Evolutionary conservation across 768 basidiomycete genomes (phyloP), one percentile per base, ranked within the genome.

Genomic region (Mycena maculata): DNA sequence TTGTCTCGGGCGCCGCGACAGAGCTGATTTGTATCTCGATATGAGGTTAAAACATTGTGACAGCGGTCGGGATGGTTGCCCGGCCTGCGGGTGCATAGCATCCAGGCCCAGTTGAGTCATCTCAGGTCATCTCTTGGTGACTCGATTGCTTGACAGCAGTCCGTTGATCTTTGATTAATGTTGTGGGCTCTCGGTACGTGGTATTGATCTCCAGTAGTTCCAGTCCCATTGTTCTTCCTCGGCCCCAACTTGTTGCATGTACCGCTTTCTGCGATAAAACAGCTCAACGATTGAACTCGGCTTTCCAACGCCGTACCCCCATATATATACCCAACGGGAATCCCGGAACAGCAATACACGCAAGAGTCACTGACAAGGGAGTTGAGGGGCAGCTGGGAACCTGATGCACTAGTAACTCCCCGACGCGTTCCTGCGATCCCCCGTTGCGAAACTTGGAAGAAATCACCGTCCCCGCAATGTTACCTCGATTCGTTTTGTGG

Each of bases 371-470:
- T 27, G n/a, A n/a, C 45, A 56, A 47, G n/a, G 38, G 31, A 52
- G 13, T 52, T 12, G n/a, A 44, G 67, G 67, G 36, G 60, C 28
- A 25, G 13, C 55, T 59, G 68, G 59, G 68, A 69, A 69, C 50
- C 30, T 18, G 22, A 55, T 55, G 60, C 30, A 47, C 53, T 52
- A 47, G 45, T 65, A 45, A 57, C 59, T 57, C 27, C 49, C 67
- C 67, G 67, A 63, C 11, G 4, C 23, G 44, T 68, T 60, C 62
- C 56, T 49, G 41, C 67, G 67, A 10, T 68, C 62, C 36, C 67
- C 67, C n/a, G 42, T 55, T 60, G 67, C 36, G 67, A 68, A 63
- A 60, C 22, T 49, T 60, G 45, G 27, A 15, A 48, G 53, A 57
- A 39, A 22, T 23, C 48, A 16, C 53, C 47, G 18, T 42, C 49